Evolutionary conservation across 257 asterid species (phyloP), one percentile per base, ranked within the genome.

Genomic region (Misopates orontium): DNA sequence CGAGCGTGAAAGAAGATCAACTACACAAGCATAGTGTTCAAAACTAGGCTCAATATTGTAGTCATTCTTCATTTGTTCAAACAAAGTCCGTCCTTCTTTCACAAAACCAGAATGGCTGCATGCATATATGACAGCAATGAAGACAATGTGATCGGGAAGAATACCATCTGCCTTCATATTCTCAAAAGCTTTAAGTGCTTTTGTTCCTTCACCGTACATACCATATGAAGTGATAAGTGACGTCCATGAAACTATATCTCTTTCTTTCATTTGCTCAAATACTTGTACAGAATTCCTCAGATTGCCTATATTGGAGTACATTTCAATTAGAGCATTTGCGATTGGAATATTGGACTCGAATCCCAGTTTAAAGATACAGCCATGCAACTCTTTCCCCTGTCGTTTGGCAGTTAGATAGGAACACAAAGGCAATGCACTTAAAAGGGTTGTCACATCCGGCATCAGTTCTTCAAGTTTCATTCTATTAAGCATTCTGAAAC

Each of bases 21-120:
- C 94, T 69, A 85, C 75, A 64, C 95, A 84, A 56, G 96, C 94
- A 76, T 88, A 91, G 66, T 88, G 96, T 77, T 86, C 96, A 66
- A 86, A 67, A 70, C 85, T 72, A 28, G 96, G 98, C 74, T 80
- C 91, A 48, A 91, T 79, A 19, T 72, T 70, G 62, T 86, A 78
- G 45, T 80, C 80, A 65, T 73, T 75, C 82, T 82, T 82, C 95
- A 91, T 91, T 79, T 83, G 78, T 66, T 84, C 76, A 74, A 91
- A 88, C 78, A 72, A 83, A 48, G 62, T 75, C 48, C 71, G 69
- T 10, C 98, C 96, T 79, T 88, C 95, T 77, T 82, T 71, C 68
- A 88, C 95, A 71, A 88, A 75, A 51, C 98, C 87, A 40, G 98
- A 85, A 77, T 88, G 98, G 77, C 96, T 88, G 65, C 95, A 91